Evolutionary conservation across 495 filamentous ascomycete species (phyloP).

Genomic region (Trichoderma orchidacearum): DNA sequence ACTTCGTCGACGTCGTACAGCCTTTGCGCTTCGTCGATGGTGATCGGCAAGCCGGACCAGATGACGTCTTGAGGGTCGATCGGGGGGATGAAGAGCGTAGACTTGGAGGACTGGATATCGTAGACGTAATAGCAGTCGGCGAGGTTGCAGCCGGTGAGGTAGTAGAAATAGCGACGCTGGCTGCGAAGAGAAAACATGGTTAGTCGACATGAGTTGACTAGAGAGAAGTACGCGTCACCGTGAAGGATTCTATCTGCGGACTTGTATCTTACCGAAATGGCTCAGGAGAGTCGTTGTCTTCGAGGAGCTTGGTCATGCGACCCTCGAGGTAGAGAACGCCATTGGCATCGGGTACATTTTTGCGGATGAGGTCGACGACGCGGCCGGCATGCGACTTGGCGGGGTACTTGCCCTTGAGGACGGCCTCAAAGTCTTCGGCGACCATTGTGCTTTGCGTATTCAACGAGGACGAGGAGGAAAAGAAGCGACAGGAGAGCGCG

Average conservation of each 20-base stretch:
- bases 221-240: constrained; percentile 6
- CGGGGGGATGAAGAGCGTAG: constrained; percentile 87
- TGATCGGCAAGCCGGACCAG: constrained; percentile 84
- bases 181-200: constrained; percentile 18
- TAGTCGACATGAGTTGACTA: no score
- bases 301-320: constrained; percentile 58
- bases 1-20: constrained; percentile 78
- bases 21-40: constrained; percentile 53
- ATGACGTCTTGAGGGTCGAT: constrained; percentile 83
- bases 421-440: constrained; percentile 17
- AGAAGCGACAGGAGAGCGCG: not conserved
- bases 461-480: not conserved
- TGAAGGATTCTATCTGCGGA: not conserved
- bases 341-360: constrained; percentile 40
- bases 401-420: constrained; percentile 70
- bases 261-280: constrained; percentile 53
- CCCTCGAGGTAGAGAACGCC: constrained; percentile 80
- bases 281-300: constrained; percentile 70
- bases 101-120: constrained; percentile 52
- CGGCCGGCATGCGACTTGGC: constrained; percentile 76
- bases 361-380: constrained; percentile 62
- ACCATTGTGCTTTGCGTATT: not conserved
- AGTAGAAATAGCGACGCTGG: constrained; percentile 90
- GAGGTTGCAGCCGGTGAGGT: constrained; percentile 75
- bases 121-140: constrained; percentile 76